Evolutionary conservation across 768 basidiomycete genomes (phyloP).

Genomic region (Tremella mesenterica): DNA sequence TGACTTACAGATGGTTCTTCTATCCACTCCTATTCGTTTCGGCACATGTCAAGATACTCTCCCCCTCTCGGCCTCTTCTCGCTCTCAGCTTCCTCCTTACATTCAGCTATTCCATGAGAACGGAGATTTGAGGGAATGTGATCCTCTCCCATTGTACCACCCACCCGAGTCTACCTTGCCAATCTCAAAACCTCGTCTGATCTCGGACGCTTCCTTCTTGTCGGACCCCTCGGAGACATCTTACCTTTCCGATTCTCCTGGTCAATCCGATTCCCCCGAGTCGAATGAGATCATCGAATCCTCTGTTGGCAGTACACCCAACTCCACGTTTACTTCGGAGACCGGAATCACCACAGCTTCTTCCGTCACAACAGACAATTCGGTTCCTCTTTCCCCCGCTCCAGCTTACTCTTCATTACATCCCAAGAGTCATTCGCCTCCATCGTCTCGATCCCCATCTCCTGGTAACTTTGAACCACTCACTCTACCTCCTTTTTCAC

Average conservation of each 20-base stretch:
- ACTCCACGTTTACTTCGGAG: too few species aligned
- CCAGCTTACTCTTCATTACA: slow-evolving; percentile 6
- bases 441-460: neutral
- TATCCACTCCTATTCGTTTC: slow-evolving; percentile 39
- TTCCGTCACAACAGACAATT: neutral
- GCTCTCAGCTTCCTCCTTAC: slow-evolving; percentile 34
- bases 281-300: too few species aligned
- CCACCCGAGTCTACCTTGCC: too few species aligned
- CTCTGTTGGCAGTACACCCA: too few species aligned
- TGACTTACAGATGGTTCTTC: slow-evolving; percentile 23
- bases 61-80: neutral
- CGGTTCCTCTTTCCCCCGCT: neutral
- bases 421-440: neutral
- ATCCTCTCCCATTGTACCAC: slow-evolving; percentile 35
- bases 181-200: too few species aligned
- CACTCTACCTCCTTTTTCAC: too few species aligned
- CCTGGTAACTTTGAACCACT: too few species aligned
- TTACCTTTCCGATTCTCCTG: too few species aligned
- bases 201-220: too few species aligned
- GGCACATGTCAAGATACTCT: slow-evolving; percentile 28
- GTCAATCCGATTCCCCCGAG: too few species aligned
- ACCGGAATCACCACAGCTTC: too few species aligned
- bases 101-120: slow-evolving; percentile 43
- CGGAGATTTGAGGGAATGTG: slow-evolving; percentile 33
- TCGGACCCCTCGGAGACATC: too few species aligned